These are phyloP conservation scores for Cyberlindnera suaveolens DNA, from an alignment of 805 yeast species.

Conservation along the genomic window DNA sequence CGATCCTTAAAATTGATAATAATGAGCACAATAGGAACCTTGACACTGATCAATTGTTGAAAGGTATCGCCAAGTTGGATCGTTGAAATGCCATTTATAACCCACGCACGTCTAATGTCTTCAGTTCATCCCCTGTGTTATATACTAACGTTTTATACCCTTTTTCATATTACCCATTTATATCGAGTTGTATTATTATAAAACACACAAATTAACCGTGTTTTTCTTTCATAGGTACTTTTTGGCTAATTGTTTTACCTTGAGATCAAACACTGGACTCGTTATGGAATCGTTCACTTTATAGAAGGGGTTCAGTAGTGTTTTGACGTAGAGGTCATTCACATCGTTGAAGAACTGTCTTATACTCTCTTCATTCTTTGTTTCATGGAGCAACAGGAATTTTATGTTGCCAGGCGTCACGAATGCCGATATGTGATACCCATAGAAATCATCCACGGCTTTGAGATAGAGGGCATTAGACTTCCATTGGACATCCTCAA, in stretches of 20 bases:
- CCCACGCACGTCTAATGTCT: background rate
- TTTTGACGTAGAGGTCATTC: constrained; percentile 83
- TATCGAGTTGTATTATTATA: too few species aligned
- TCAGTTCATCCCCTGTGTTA: background rate
- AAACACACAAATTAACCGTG: too few species aligned
- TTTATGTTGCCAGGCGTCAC: constrained; percentile 85
- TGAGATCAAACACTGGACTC: constrained; percentile 68
- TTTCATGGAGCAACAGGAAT: constrained; percentile 64
- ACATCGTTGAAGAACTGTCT: constrained; percentile 79
- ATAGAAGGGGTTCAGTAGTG: constrained; percentile 83
- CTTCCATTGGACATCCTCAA: constrained; percentile 86
- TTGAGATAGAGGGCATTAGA: constrained; percentile 62
- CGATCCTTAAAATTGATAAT: constrained; percentile 12
- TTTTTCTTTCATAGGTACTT: constrained; percentile 50
- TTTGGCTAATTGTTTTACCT: constrained; percentile 64
- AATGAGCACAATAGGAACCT: constrained; percentile 21
- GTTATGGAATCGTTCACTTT: constrained; percentile 66
- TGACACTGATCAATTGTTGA: constrained; percentile 29
- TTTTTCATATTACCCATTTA: too few species aligned
- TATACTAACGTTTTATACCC: too few species aligned
- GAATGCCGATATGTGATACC: constrained; percentile 74
- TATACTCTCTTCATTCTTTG: constrained; percentile 59
- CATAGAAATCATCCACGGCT: constrained; percentile 79
- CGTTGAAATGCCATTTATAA: constrained; percentile 2
- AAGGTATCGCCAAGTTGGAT: constrained; percentile 27